phyloP scores from a whole-genome alignment of 2,329 filamentous ascomycete species.

The Clonostachys chloroleuca region DNA sequence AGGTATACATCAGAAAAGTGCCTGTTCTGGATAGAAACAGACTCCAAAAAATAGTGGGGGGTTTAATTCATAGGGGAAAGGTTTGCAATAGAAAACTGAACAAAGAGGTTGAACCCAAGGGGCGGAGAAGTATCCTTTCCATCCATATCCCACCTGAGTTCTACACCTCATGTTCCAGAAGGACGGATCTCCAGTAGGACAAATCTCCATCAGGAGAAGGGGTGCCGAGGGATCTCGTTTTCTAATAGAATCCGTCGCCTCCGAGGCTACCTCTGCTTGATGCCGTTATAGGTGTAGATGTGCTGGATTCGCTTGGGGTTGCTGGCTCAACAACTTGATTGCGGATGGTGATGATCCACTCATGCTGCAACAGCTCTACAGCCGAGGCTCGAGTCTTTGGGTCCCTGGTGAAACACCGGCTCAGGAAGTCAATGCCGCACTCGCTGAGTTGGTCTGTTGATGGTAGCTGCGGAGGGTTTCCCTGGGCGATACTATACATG shows the following conservation, averaged over 20 bases:
- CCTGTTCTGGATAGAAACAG: too few relatives aligned
- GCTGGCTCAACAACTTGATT: constrained; percentile 60
- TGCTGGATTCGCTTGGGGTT: constrained; percentile 54
- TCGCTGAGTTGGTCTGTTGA: constrained; percentile 77
- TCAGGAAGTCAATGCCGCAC: constrained; percentile 82
- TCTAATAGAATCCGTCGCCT: constrained; percentile 21
- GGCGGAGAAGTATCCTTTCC: too few relatives aligned
- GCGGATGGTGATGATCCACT: constrained; percentile 74
- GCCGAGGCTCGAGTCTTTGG: constrained; percentile 75
- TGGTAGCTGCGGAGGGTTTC: constrained; percentile 85
- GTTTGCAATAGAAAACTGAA: too few relatives aligned
- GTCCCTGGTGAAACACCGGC: constrained; percentile 81
- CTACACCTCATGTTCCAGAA: neutral
- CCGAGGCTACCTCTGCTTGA: constrained; percentile 21
- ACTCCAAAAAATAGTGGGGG: too few relatives aligned
- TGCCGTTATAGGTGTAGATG: constrained; percentile 26
- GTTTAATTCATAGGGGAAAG: too few relatives aligned
- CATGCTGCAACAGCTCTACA: constrained; percentile 86
- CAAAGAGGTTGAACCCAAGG: too few relatives aligned
- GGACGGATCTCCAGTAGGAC: too few relatives aligned
- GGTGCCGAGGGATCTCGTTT: neutral
- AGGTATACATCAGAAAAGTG: too few relatives aligned
- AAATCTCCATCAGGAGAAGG: neutral
- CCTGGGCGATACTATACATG: constrained; percentile 99
- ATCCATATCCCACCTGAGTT: neutral